These are phyloP conservation scores for Mitragyna speciosa DNA, from an alignment of 257 asterid genomes.

Conservation along the genomic window DNA sequence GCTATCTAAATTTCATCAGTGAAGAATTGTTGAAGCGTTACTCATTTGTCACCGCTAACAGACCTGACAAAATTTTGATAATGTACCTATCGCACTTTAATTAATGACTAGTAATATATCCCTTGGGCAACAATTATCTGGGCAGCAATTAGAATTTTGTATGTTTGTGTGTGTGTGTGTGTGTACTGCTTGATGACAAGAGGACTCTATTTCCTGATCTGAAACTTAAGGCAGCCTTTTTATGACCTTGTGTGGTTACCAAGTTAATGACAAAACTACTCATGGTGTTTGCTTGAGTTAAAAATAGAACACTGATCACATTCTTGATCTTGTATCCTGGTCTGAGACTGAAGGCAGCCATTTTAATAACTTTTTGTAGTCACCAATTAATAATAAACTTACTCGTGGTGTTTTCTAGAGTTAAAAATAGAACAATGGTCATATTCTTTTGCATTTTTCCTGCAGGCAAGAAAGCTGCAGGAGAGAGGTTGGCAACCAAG, in stretches of 20 bases:
- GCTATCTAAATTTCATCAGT: neutral
- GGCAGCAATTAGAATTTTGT: neutral
- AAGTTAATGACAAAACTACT: neutral
- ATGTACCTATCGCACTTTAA: too few species aligned
- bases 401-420: neutral
- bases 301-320: neutral
- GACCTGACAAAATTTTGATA: neutral
- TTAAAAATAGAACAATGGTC: neutral
- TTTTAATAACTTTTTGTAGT: neutral
- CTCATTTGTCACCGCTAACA: neutral
- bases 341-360: neutral
- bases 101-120: too few species aligned
- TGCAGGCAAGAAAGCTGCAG: constrained; percentile 92
- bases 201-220: neutral
- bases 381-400: neutral
- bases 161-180: too few species aligned
- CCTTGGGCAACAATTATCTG: too few species aligned
- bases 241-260: neutral
- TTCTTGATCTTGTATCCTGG: too few species aligned
- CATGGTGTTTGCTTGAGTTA: neutral
- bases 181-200: neutral
- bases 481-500: constrained; percentile 96
- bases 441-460: neutral
- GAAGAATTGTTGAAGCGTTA: neutral
- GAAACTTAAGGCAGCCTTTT: neutral